A percentile compares a stretch with the other conserved stretches of the same genome.
Conservation (phyloP, 805 yeast genomes). For the Wickerhamiella musiphila region DNA sequence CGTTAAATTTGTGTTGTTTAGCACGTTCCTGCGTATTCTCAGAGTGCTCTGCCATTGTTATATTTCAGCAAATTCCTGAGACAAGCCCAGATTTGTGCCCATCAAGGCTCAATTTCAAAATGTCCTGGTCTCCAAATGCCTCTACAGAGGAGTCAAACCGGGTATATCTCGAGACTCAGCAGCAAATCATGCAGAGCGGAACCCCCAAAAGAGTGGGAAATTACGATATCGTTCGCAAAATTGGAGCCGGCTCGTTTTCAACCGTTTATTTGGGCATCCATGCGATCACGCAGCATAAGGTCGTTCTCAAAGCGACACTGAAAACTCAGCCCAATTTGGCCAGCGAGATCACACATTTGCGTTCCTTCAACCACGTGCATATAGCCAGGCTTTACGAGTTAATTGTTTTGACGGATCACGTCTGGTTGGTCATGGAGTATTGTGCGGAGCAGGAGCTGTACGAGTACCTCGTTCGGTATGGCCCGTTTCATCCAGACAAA, state of each 20-base stretch:
- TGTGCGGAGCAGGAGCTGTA: conserved; percentile 38
- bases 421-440: conserved; percentile 82
- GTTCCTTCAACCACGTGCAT: conserved; percentile 68
- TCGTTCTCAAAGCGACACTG: conserved; percentile 68
- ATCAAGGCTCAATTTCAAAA: not conserved
- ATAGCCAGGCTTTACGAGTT: conserved; percentile 77
- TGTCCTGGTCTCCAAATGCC: not conserved
- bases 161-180: conserved; percentile 6
- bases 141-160: conserved; percentile 2
- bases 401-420: conserved; percentile 56
- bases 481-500: conserved; percentile 13
- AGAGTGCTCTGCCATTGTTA: too few relatives aligned
- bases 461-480: conserved; percentile 18
- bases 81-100: not conserved
- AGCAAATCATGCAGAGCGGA: conserved; percentile 3
- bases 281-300: conserved; percentile 47
- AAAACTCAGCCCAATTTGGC: conserved; percentile 72
- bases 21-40: too few relatives aligned
- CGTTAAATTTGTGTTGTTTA: too few relatives aligned
- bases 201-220: conserved; percentile 54
- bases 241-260: conserved; percentile 85
- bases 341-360: conserved; percentile 75
- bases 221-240: conserved; percentile 50
- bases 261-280: conserved; percentile 78
- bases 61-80: too few relatives aligned